These are phyloP conservation scores for Mycena vulgaris DNA, from an alignment of 768 basidiomycete genomes.

Conservation along the genomic window DNA sequence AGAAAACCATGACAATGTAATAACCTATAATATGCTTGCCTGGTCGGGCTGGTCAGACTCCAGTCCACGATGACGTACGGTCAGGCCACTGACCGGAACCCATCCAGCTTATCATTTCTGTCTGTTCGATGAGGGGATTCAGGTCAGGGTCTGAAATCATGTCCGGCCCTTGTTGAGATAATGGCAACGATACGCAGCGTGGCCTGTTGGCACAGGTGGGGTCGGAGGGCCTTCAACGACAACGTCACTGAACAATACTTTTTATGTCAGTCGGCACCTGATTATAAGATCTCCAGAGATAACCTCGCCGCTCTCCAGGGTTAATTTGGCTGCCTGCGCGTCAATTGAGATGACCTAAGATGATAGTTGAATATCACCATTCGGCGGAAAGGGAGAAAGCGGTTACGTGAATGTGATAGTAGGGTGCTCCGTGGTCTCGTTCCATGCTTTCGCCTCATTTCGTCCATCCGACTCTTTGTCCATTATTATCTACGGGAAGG, in stretches of 20 bases:
- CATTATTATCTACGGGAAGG: not conserved
- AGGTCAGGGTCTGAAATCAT: not conserved
- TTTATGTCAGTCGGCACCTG: not conserved
- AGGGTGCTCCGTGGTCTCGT: conserved; percentile 49
- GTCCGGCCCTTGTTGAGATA: not conserved
- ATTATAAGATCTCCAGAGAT: not conserved
- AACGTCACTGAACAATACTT: not conserved
- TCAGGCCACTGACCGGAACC: not conserved
- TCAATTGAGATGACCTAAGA: not conserved
- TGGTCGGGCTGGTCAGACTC: too few species aligned
- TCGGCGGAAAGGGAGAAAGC: not conserved
- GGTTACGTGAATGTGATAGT: conserved; percentile 53
- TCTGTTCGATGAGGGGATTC: not conserved
- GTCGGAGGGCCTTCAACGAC: not conserved
- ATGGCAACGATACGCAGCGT: not conserved
- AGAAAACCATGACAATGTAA: too few species aligned
- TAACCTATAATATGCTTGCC: not conserved
- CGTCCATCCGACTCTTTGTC: conserved; percentile 39
- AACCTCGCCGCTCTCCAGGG: not conserved
- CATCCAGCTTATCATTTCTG: not conserved
- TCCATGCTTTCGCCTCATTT: conserved; percentile 47
- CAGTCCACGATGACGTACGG: too few species aligned
- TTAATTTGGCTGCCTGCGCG: not conserved
- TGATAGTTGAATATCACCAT: too few species aligned
- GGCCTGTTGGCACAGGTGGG: not conserved